Evolutionary conservation across 1,139 yeast species (phyloP).

Genomic region (Suhomyces bribrorum): DNA sequence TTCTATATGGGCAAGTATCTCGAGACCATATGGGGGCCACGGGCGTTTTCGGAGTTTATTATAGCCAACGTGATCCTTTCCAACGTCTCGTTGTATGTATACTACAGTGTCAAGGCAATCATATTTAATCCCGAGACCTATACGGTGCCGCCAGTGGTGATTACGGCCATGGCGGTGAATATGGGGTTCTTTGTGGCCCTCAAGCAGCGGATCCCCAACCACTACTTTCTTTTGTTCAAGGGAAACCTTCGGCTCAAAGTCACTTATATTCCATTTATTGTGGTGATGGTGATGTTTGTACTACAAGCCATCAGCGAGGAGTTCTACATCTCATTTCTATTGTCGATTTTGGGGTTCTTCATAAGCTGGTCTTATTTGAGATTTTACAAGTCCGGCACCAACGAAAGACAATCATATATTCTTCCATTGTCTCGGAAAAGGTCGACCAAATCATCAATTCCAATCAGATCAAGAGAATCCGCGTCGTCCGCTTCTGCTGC

Average conservation of each 20-base stretch:
- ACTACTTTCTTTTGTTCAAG: constrained; percentile 42
- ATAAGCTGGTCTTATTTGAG: constrained; percentile 46
- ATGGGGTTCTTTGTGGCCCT: constrained; percentile 47
- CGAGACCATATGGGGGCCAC: constrained; percentile 42
- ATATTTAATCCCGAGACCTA: constrained; percentile 18
- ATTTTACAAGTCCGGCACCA: constrained; percentile 42
- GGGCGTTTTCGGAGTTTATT: constrained; percentile 34
- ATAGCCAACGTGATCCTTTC: constrained; percentile 28
- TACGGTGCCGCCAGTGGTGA: constrained; percentile 39
- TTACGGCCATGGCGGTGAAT: constrained; percentile 38
- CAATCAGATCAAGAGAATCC: constrained; percentile 11
- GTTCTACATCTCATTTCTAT: constrained; percentile 28
- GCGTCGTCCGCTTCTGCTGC: constrained; percentile 11
- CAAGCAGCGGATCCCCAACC: constrained; percentile 47
- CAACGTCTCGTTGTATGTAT: constrained; percentile 36
- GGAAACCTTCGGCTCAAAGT: constrained; percentile 43
- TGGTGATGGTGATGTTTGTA: constrained; percentile 21
- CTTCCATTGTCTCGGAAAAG: constrained; percentile 34
- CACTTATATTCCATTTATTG: constrained; percentile 38
- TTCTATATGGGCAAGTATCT: constrained; percentile 41
- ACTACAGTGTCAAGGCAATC: constrained; percentile 33
- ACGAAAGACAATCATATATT: constrained; percentile 45
- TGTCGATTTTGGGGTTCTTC: constrained; percentile 32
- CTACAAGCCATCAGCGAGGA: constrained; percentile 31
- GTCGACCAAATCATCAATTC: constrained; percentile 20